phyloP scores from a whole-genome alignment of 2,329 filamentous ascomycete species.

The Aaosphaeria pasadenensis region DNA sequence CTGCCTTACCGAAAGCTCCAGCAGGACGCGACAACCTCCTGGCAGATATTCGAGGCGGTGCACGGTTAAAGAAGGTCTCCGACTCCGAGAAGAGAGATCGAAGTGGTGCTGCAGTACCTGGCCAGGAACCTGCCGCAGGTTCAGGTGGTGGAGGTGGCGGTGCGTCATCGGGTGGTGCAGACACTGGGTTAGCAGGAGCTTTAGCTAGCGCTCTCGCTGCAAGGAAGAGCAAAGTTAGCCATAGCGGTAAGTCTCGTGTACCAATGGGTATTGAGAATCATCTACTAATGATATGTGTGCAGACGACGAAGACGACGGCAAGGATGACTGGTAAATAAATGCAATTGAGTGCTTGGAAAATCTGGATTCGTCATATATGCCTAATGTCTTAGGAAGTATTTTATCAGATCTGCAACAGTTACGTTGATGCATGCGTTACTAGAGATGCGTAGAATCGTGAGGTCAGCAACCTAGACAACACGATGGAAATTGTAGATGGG shows the following conservation, averaged over 20 bases:
- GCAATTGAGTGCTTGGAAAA: too few species aligned
- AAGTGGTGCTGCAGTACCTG: conserved; percentile 62
- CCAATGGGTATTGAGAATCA: too few species aligned
- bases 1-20: conserved; percentile 38
- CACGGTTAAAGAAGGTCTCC: conserved; percentile 71
- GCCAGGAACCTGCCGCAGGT: conserved; percentile 41
- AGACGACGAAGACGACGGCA: conserved; percentile 71
- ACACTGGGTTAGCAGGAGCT: conserved; percentile 45
- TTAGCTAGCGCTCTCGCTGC: conserved; percentile 80
- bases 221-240: conserved; percentile 90
- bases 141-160: conserved; percentile 45
- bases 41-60: conserved; percentile 67
- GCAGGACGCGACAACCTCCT: conserved; percentile 60
- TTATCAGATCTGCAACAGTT: too few species aligned
- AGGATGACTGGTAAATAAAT: conserved; percentile 65
- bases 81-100: conserved; percentile 68
- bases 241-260: conserved; percentile 67
- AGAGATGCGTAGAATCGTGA: too few species aligned
- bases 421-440: too few species aligned
- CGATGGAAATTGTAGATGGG: neutral
- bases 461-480: too few species aligned
- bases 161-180: conserved; percentile 22
- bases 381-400: too few species aligned
- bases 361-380: too few species aligned
- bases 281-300: conserved; percentile 17